Evolutionary conservation across 352 stramenopile genomes (phyloP), one percentile per base, ranked within the genome.

Genomic region (Phytophthora foliorum): DNA sequence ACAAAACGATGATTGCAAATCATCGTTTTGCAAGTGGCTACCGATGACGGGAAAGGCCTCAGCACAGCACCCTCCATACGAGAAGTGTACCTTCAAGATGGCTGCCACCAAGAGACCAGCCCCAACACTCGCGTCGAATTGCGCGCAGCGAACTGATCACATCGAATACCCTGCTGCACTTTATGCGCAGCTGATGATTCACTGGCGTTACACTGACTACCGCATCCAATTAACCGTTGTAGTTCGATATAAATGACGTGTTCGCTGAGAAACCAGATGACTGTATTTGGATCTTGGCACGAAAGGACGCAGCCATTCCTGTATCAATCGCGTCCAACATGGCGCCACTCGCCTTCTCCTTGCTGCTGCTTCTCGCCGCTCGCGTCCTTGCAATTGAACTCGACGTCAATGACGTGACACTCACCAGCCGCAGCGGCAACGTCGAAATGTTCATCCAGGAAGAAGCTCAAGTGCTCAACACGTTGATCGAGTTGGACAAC

Each of bases 401-500:
- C 44, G 49, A 67, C 10, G 31, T 63, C 17, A 55, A 75, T 10
- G 54, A 29, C 25, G 14, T 52, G 38, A n/a, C 44, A 39, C 46
- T 54, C 13, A 34, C 29, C 8, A 29, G 6, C 13, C 39, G 42
- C 16, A 58, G 19, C 45, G 54, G 55, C 27, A 69, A 55, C 21
- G 41, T 44, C 22, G 61, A 72, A 14, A 32, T 48, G 14, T 21
- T 75, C 22, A 34, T 75, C 19, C 54, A 63, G 27, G 34, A 63
- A 17, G 67, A 75, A 32, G 50, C 49, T 10, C 54, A 68, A 22
- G 63, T 63, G 24, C 17, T 75, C 22, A 63, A 54, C 34, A 58
- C 50, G 14, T 45, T 75, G 51, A 51, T 61, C 2, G 55, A 75
- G 31, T 41, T 75, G 14, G 55, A 72, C 19, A 54, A 6, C 10